Evolutionary conservation across 345 rosid species (phyloP), one percentile per base, ranked within the genome.

Genomic region (Eucalyptus lansdowneana): DNA sequence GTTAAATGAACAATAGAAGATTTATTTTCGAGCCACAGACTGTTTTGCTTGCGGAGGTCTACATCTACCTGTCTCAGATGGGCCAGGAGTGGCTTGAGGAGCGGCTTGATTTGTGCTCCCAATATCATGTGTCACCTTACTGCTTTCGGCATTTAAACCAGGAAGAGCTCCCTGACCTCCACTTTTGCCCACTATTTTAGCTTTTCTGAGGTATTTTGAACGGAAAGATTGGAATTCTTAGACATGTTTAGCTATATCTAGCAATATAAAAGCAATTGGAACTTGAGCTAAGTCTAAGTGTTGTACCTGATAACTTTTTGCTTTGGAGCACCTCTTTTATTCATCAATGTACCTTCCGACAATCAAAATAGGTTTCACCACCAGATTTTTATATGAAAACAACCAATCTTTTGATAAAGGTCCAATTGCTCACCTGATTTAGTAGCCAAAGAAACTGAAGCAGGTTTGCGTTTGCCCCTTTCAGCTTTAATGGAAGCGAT

Each of bases 401-500:
- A 17, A 13, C 80, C 50, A 80, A 60, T 45, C 25, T 50, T 50
- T 65, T 50, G 60, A 53, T 45, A 42, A 67, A 22, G 69, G 44
- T 89, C 58, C 81, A 14, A 40, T 19, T 19, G 86, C 34, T 90
- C 88, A 96, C 98, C 98, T 90, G 94, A 90, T 93, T 92, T 96
- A 60, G 91, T 72, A 67, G 94, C 93, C 93, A 90, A 90, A 87
- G 95, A 90, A 89, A 93, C 86, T 22, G 97, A 90, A 80, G 94
- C 87, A 89, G 95, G 90, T 91, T 94, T 96, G 87, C 97, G 97
- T 86, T 93, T 90, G 47, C 95, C 95, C 91, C 99, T 93, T 94
- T 97, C 98, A 21, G 98, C 97, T 93, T 94, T 98, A 88, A 98
- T 98, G 88, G 99, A 94, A 92, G 98, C 96, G 54, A 97, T 96